Percentiles rank a stretch among this genome's conserved stretches.
Evolutionary conservation across 441 rosid species (phyloP).

Genomic region (Bocquillonia castaneifolia): DNA sequence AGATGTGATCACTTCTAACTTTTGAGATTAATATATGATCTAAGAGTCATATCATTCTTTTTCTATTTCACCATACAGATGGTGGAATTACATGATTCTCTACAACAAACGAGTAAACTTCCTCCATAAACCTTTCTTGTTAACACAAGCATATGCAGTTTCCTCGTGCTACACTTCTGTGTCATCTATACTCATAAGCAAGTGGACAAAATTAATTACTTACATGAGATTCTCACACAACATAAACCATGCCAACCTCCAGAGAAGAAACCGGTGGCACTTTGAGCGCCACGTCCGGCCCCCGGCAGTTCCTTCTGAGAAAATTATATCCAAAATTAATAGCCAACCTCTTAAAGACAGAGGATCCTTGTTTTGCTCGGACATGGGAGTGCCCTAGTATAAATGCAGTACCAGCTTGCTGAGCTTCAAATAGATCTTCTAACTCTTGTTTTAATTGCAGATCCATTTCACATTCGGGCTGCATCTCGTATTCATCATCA

Average conservation of each 20-base stretch:
- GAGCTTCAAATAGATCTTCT: conserved; percentile 59
- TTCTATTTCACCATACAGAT: conserved; percentile 4
- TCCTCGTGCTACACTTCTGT: conserved; percentile 5
- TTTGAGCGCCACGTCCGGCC: conserved; percentile 89
- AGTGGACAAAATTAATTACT: conserved; percentile 16
- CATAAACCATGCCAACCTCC: conserved; percentile 98
- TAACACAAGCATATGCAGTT: not conserved
- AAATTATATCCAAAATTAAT: conserved; percentile 79
- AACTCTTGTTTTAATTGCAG: conserved; percentile 52
- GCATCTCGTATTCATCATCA: conserved; percentile 43
- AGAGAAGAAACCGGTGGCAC: conserved; percentile 87
- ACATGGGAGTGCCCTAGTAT: conserved; percentile 92
- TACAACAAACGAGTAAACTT: not conserved
- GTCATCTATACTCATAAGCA: not conserved
- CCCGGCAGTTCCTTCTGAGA: conserved; percentile 85
- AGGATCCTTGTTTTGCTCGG: conserved; percentile 84
- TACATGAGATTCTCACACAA: conserved; percentile 40
- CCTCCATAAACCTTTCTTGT: not conserved
- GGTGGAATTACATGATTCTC: not conserved
- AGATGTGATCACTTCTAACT: too few relatives aligned
- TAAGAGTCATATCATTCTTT: not conserved
- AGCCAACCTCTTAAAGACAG: conserved; percentile 71
- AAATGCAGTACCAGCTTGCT: conserved; percentile 83
- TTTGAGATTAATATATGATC: too few relatives aligned
- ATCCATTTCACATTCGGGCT: conserved; percentile 23